Conservation (phyloP, 257 asterid species). For the Scutellaria baicalensis region DNA sequence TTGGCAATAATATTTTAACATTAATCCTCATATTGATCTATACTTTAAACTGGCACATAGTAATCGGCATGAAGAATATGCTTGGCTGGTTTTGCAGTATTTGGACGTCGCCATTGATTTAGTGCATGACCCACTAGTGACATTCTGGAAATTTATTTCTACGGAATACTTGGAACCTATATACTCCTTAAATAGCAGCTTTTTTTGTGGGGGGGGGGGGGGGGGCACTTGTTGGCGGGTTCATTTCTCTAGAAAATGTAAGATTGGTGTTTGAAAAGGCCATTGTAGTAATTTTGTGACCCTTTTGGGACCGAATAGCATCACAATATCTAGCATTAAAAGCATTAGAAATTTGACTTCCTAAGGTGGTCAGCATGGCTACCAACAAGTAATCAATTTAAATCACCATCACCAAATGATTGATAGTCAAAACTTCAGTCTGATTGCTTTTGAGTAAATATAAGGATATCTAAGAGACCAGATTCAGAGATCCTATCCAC, state of each 20-base stretch:
- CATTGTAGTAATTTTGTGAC: background rate
- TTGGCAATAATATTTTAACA: background rate
- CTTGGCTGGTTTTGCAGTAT: conserved; percentile 9
- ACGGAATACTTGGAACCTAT: no score
- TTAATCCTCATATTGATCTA: background rate
- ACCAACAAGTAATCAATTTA: background rate
- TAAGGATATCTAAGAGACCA: background rate
- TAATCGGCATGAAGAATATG: background rate
- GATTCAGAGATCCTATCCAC: background rate
- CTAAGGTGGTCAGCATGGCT: background rate
- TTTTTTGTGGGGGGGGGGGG: background rate
- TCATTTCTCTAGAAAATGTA: background rate
- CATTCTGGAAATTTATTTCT: background rate
- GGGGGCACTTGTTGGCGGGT: no score
- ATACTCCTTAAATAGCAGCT: background rate
- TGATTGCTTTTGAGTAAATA: background rate
- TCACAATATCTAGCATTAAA: background rate
- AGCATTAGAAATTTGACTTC: background rate
- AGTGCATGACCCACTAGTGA: background rate
- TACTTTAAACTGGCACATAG: background rate
- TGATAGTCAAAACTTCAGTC: background rate
- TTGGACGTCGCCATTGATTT: background rate
- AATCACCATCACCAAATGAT: background rate
- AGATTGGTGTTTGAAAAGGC: background rate
- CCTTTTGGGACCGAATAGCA: background rate